phyloP scores from a whole-genome alignment of 2,329 filamentous ascomycete genomes.

The Cercospora zeae-maydis region DNA sequence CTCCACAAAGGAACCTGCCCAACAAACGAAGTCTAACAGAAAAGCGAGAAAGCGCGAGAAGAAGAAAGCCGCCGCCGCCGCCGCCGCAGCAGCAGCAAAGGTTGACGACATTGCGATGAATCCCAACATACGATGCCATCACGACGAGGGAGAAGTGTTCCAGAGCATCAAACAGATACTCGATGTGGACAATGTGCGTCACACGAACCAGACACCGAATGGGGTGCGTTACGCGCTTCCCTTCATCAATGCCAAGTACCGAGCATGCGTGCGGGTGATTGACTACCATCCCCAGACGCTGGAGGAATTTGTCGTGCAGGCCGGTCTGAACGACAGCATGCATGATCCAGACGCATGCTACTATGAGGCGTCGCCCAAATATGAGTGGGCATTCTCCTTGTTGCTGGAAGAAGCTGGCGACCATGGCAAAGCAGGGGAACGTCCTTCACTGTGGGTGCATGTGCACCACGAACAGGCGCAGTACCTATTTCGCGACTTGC shows the following conservation, averaged over 20 bases:
- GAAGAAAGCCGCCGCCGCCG: constrained; percentile 34
- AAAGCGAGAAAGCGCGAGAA: constrained; percentile 39
- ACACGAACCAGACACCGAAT: constrained; percentile 42
- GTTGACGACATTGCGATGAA: constrained; percentile 19
- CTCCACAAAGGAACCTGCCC: constrained; percentile 12
- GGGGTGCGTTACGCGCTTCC: constrained; percentile 25
- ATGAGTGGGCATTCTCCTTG: constrained; percentile 83
- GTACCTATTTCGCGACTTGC: constrained; percentile 53
- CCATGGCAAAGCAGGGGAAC: neutral
- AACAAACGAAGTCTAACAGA: constrained; percentile 16
- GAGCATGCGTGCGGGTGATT: constrained; percentile 68
- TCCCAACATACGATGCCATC: constrained; percentile 39
- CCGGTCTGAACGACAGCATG: constrained; percentile 3
- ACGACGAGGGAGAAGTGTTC: constrained; percentile 40
- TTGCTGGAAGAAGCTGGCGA: constrained; percentile 65
- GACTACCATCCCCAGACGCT: constrained; percentile 72
- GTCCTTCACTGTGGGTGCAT: constrained; percentile 57
- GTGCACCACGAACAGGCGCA: constrained; percentile 61
- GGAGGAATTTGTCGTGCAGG: constrained; percentile 61
- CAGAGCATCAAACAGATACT: constrained; percentile 49
- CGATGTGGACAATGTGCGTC: constrained; percentile 44
- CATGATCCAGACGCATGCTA: constrained; percentile 36
- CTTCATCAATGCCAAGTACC: constrained; percentile 62
- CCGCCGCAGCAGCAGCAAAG: neutral
- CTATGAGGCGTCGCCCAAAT: constrained; percentile 42